Evolutionary conservation across 148 eudicot species (phyloP).

Genomic region (Rhododendron henanense): DNA sequence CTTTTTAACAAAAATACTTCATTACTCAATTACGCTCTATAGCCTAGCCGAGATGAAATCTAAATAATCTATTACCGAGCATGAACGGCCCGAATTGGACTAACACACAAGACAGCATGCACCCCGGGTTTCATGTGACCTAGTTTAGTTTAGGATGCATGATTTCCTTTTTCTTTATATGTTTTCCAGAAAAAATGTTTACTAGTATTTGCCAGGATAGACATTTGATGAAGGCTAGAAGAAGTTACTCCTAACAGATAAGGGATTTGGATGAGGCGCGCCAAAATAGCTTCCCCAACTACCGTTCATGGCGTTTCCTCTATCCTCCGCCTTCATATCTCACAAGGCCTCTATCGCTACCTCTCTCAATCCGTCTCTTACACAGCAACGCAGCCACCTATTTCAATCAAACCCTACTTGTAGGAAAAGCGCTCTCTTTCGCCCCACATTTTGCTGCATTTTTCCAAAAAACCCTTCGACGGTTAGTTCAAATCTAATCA

Average conservation of each 20-base stretch:
- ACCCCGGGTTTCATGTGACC: too few relatives aligned
- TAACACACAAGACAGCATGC: too few relatives aligned
- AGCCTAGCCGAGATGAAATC: too few relatives aligned
- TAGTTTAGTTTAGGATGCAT: too few relatives aligned
- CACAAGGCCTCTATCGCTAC: constrained; percentile 4
- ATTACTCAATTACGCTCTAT: too few relatives aligned
- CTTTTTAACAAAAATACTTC: too few relatives aligned
- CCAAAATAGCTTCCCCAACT: constrained; percentile 18
- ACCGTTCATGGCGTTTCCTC: constrained; percentile 43
- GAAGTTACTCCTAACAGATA: constrained; percentile 10
- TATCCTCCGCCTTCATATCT: constrained; percentile 23
- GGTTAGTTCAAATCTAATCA: constrained; percentile 25
- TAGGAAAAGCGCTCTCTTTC: neutral
- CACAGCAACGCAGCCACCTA: constrained; percentile 6
- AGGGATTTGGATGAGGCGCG: constrained; percentile 36
- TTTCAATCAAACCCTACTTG: constrained; percentile 11
- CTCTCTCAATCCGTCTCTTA: neutral
- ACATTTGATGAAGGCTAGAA: neutral
- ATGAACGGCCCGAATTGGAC: too few relatives aligned
- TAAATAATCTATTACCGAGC: too few relatives aligned
- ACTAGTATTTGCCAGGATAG: too few relatives aligned
- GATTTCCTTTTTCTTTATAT: too few relatives aligned
- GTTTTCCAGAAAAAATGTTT: too few relatives aligned
- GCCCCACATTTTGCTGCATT: constrained; percentile 18
- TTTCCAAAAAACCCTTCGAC: constrained; percentile 9